Evolutionary conservation across 305 asterid species (phyloP), one percentile per base, ranked within the genome.

Genomic region (Rubia peregrina): DNA sequence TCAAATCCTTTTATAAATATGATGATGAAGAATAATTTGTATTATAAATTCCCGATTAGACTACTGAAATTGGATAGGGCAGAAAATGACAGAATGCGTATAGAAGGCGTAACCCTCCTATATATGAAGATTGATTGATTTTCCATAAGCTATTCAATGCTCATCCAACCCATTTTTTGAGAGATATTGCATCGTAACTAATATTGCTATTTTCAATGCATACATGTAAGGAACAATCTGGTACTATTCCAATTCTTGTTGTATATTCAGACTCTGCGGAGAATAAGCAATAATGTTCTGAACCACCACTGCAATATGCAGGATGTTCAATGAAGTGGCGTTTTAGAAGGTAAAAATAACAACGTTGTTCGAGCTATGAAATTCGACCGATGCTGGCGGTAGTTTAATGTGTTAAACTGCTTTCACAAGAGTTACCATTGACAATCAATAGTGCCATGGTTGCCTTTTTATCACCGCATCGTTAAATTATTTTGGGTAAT

Each of bases 151-250:
- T 48, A 95, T 90, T 12, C 98, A 55, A 55, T 95, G 90, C 77
- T 91, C 98, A 51, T 95, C 99, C 99, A 98, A 95, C 51, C 99
- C 99, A 65, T n/a, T 97, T 91, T 80, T 91, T 95, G 38, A 95
- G 87, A n/a, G 82, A 86, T 43, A 95, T 76, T 0, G 96, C 90
- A 44, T 95, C 96, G 33, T 85, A 83, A 82, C 87, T 91, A 42
- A 95, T 84, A 83, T 89, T 95, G 92, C 97, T 85, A 80, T 84
- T 85, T 79, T 95, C 95, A 17, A 95, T 86, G 83, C 99, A 95
- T 22, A 95, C 89, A 43, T 78, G 80, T 63, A 83, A 83, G 0
- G 96, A 91, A 7, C 97, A 95, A 90, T 95, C 98, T 95, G 95
- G 65, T 77, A 78, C 99, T 86, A 98, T 95, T 71, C 99, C 99